Evolutionary conservation across 305 asterid genomes (phyloP).

Genomic region (Fraxinus sp.): DNA sequence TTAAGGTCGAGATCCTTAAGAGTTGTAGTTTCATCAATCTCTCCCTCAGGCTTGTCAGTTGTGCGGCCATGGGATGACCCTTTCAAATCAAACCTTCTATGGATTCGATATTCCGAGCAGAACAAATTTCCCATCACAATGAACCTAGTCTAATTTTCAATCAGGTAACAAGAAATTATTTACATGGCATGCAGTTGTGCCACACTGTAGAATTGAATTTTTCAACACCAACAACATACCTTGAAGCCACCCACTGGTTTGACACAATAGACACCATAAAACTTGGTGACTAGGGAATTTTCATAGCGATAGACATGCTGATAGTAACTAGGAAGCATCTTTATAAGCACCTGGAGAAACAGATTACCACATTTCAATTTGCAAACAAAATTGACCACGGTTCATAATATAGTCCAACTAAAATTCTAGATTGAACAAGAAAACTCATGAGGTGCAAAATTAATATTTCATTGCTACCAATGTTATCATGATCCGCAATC

Average conservation of each 20-base stretch:
- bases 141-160: conserved; percentile 68
- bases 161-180: conserved; percentile 13
- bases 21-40: no score
- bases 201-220: not conserved
- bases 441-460: not conserved
- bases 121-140: conserved; percentile 83
- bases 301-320: conserved; percentile 72
- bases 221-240: conserved; percentile 39
- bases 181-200: not conserved
- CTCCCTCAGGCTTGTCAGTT: no score
- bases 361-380: conserved; percentile 25
- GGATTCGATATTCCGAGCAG: no score
- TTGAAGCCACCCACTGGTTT: conserved; percentile 93
- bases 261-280: conserved; percentile 92
- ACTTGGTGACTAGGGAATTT: conserved; percentile 84
- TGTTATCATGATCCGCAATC: not conserved
- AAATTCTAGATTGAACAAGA: no score
- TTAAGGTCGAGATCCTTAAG: no score
- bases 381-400: conserved; percentile 7
- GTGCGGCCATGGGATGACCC: no score
- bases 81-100: no score
- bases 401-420: not conserved
- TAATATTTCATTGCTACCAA: not conserved
- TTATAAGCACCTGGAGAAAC: conserved; percentile 71
- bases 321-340: conserved; percentile 89